Conservation (phyloP, 306 rosid genomes). For the Casuarina cunninghamiana region DNA sequence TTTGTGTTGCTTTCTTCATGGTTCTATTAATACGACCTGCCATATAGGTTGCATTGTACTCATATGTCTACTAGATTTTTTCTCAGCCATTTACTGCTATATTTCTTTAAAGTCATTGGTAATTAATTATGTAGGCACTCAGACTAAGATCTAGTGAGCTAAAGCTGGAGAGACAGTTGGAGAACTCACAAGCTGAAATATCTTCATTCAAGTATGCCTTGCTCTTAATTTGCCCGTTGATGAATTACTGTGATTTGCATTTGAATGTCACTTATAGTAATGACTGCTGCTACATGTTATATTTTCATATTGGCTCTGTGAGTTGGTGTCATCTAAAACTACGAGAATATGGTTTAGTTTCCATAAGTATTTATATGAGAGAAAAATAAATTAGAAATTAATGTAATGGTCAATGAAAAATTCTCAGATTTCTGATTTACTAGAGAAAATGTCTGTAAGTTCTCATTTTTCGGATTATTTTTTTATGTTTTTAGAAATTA, state of each 20-base stretch:
- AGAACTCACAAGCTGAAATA: slow-evolving; percentile 77
- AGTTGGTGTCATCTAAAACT: neutral
- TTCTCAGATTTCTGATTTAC: neutral
- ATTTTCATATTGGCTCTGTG: neutral
- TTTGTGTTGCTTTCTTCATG: neutral
- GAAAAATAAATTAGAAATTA: slow-evolving; percentile 1
- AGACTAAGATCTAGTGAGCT: slow-evolving; percentile 87
- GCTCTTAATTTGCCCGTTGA: slow-evolving; percentile 9
- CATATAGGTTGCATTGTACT: neutral
- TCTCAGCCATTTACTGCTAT: neutral
- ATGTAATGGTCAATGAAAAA: neutral
- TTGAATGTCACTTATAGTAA: neutral
- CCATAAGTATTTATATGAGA: neutral
- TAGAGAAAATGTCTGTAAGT: neutral
- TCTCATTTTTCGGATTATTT: neutral
- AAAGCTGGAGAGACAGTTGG: slow-evolving; percentile 89
- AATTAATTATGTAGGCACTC: slow-evolving; percentile 64
- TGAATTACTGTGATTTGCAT: neutral
- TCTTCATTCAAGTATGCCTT: slow-evolving; percentile 67
- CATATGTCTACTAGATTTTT: neutral
- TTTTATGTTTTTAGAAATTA: neutral
- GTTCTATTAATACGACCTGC: neutral
- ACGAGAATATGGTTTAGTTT: neutral
- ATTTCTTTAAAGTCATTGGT: slow-evolving; percentile 18
- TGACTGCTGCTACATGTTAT: neutral